Conservation (phyloP, 768 basidiomycete genomes). For the Lactarius indigo region DNA sequence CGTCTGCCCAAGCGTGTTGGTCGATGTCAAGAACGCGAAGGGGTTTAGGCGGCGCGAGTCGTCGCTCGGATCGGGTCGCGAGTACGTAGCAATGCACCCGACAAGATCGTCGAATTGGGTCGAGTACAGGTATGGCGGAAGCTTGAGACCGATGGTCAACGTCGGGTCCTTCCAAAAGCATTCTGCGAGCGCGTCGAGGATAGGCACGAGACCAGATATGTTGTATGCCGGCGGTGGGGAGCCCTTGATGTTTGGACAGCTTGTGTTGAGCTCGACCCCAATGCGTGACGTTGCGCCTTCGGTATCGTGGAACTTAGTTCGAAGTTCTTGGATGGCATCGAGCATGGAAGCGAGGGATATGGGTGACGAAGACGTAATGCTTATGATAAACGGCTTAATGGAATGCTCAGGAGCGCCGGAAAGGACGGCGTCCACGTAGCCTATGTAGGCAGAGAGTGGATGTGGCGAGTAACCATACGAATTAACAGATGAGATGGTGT, state of each 20-base stretch:
- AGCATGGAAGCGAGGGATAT: slow-evolving; percentile 54
- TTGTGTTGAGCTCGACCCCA: slow-evolving; percentile 79
- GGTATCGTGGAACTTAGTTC: slow-evolving; percentile 33
- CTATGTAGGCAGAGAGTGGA: slow-evolving; percentile 61
- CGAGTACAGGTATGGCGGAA: slow-evolving; percentile 42
- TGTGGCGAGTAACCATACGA: slow-evolving; percentile 87
- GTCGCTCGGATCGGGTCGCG: slow-evolving; percentile 20
- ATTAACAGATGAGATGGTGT: slow-evolving; percentile 62
- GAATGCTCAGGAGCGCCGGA: slow-evolving; percentile 33
- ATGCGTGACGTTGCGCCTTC: slow-evolving; percentile 39
- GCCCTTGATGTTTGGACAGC: slow-evolving; percentile 73
- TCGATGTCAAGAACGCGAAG: slow-evolving; percentile 26
- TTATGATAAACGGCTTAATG: slow-evolving; percentile 70
- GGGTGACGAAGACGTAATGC: slow-evolving; percentile 63
- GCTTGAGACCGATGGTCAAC: slow-evolving; percentile 71
- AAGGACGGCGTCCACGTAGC: slow-evolving; percentile 55
- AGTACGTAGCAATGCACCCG: slow-evolving; percentile 43
- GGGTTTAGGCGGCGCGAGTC: slow-evolving; percentile 17
- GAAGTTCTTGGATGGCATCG: slow-evolving; percentile 54
- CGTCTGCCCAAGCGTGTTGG: slow-evolving; percentile 41
- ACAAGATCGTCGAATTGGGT: slow-evolving; percentile 28
- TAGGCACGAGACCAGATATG: slow-evolving; percentile 45
- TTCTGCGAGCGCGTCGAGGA: slow-evolving; percentile 53
- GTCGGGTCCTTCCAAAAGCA: slow-evolving; percentile 48
- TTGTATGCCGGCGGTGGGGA: slow-evolving; percentile 67